These are phyloP conservation scores for Solanum microdontum DNA, from an alignment of 257 asterid species.

Conservation along the genomic window DNA sequence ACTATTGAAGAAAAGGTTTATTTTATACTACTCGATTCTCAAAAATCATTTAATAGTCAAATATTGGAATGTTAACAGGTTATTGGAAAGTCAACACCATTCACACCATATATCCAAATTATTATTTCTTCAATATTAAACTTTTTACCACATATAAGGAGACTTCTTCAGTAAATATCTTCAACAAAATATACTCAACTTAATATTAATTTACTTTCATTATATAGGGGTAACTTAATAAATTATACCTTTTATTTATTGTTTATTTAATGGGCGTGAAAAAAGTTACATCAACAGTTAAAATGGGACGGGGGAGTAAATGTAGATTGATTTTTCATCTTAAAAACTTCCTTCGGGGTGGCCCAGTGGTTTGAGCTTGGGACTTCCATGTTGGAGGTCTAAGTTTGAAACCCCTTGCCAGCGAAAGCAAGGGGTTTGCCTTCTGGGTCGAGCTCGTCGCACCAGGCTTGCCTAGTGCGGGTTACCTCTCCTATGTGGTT, in stretches of 20 bases:
- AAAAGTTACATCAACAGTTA: background rate
- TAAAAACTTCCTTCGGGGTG: background rate
- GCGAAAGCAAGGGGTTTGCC: too few relatives aligned
- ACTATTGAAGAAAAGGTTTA: background rate
- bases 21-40: background rate
- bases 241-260: background rate
- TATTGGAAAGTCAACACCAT: background rate
- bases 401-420: too few relatives aligned
- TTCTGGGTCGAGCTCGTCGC: too few relatives aligned
- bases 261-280: background rate
- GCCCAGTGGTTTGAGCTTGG: too few relatives aligned
- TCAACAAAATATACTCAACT: background rate
- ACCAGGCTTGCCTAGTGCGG: too few relatives aligned
- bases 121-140: background rate
- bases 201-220: background rate
- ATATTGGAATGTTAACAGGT: background rate
- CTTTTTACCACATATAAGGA: background rate
- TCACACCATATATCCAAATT: background rate
- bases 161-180: background rate
- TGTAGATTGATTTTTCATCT: background rate
- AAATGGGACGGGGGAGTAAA: background rate
- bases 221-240: background rate
- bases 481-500: too few relatives aligned
- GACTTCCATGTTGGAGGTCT: too few relatives aligned
- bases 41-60: background rate